Base-by-base conservation (phyloP, 306 rosid species). In the Cicer yamashitae region DNA sequence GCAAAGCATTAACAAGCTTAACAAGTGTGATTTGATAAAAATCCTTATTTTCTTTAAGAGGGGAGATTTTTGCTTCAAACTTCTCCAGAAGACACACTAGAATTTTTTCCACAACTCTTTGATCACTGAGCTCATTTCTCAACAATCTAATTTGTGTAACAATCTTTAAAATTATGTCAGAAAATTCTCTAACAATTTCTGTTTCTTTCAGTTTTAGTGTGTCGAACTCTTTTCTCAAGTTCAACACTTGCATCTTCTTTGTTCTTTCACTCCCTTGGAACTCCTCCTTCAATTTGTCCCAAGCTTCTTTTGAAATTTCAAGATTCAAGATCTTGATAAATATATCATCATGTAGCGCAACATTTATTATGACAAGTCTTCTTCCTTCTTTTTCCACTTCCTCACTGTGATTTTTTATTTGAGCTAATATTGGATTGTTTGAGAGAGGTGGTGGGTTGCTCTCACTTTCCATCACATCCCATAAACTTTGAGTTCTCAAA, bases 241-340 rank as follows among this genome's bases (percentile, higher is more conserved):
- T 30, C 37, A 30, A 30, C 37, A 30, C 37, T 30, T 30, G 5
- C 37, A 30, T 30, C 5, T 30, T 30, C 6, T 30, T 20, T 8
- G 34, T 56, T 56, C 62, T 56, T 56, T 56, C 62, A 52, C 62
- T 56, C 38, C 38, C 34, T 56, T 56, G 38, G 58, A 56, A 56
- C 12, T 56, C 62, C 11, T 56, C 38, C 2, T 51, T 10, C 12
- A 30, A 1, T 5, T 62, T 3, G 7, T 51, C 8, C 9, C 22
- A 62, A 12, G 12, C 22, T 30, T 30, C 37, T 30, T 30, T 30
- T 30, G 37, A 5, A 4, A 6, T 4, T 30, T 30, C 6, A 30
- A 1, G 25, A 25, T 25, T 25, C 34, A 25, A 30, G 37, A 30
- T 30, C 37, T 30, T 30, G 5, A 30, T 30, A 30, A 30, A 30